Evolutionary conservation across 1,139 yeast species (phyloP).

Genomic region (Candida pseudoviswanathii): DNA sequence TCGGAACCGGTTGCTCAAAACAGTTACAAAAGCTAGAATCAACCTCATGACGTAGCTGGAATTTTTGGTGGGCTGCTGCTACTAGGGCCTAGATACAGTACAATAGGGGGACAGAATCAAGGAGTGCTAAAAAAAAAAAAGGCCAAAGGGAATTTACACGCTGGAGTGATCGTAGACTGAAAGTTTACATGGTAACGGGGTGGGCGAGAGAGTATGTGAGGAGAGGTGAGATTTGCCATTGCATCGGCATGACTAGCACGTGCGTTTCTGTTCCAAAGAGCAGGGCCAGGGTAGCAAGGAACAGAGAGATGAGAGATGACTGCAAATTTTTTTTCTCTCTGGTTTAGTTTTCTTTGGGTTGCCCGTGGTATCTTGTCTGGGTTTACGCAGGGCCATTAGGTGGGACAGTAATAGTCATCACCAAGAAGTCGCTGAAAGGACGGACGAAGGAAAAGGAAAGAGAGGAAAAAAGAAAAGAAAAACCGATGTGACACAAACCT

Average conservation of each 20-base stretch:
- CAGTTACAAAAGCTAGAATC: not conserved
- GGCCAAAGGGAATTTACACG: not conserved
- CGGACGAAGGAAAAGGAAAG: too few species aligned
- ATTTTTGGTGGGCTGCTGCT: not conserved
- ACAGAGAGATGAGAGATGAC: too few species aligned
- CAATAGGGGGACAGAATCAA: not conserved
- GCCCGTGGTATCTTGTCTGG: too few species aligned
- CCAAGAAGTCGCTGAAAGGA: too few species aligned
- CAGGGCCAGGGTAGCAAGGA: too few species aligned
- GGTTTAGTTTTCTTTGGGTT: too few species aligned
- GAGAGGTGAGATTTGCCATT: not conserved
- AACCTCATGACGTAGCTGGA: conserved; percentile 3
- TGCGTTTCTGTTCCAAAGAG: not conserved
- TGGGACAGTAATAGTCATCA: too few species aligned
- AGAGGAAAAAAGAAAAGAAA: too few species aligned
- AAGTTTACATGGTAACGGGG: not conserved
- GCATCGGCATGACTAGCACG: not conserved
- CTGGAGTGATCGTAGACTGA: not conserved
- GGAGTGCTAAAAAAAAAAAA: not conserved
- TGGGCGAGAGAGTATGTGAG: not conserved
- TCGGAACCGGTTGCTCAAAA: not conserved
- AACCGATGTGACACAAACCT: too few species aligned
- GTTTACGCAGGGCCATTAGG: too few species aligned
- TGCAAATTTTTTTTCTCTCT: too few species aligned
- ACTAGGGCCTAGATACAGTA: not conserved